A percentile compares a stretch with the other conserved stretches of the same genome.
phyloP scores from a whole-genome alignment of 2,329 filamentous ascomycete species.

The Aulographum hederae region DNA sequence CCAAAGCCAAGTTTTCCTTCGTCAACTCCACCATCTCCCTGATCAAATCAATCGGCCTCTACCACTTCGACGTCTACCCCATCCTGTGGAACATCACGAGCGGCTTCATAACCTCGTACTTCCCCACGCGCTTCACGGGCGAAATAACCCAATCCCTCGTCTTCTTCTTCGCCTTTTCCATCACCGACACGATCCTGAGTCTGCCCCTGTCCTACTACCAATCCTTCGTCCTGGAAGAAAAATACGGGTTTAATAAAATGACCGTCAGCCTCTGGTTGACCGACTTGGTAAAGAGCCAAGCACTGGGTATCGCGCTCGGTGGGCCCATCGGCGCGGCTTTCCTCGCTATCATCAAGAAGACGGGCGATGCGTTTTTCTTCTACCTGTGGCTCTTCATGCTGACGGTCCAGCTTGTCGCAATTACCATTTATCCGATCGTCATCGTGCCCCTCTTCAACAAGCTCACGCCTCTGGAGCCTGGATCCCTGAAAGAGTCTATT shows the following conservation, averaged over 20 bases:
- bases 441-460: slow-evolving; percentile 98
- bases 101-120: slow-evolving; percentile 49
- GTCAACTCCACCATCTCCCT: slow-evolving; percentile 68
- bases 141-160: slow-evolving; percentile 88
- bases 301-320: slow-evolving; percentile 61
- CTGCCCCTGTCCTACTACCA: slow-evolving; percentile 77
- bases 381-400: slow-evolving; percentile 92
- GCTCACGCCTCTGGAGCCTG: slow-evolving; percentile 76
- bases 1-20: slow-evolving; percentile 82
- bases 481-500: slow-evolving; percentile 71
- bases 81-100: slow-evolving; percentile 79
- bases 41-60: slow-evolving; percentile 72
- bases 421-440: slow-evolving; percentile 86
- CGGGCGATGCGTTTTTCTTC: slow-evolving; percentile 90
- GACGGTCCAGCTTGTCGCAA: slow-evolving; percentile 78
- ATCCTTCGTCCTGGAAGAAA: slow-evolving; percentile 89
- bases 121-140: slow-evolving; percentile 63
- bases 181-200: slow-evolving; percentile 62
- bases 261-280: slow-evolving; percentile 73
- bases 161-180: slow-evolving; percentile 74
- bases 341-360: slow-evolving; percentile 84
- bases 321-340: slow-evolving; percentile 83
- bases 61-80: slow-evolving; percentile 80
- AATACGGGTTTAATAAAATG: slow-evolving; percentile 98
- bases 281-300: slow-evolving; percentile 82